Base-by-base conservation (phyloP, 768 basidiomycete species). In the Termitomyces eurrhizus region DNA sequence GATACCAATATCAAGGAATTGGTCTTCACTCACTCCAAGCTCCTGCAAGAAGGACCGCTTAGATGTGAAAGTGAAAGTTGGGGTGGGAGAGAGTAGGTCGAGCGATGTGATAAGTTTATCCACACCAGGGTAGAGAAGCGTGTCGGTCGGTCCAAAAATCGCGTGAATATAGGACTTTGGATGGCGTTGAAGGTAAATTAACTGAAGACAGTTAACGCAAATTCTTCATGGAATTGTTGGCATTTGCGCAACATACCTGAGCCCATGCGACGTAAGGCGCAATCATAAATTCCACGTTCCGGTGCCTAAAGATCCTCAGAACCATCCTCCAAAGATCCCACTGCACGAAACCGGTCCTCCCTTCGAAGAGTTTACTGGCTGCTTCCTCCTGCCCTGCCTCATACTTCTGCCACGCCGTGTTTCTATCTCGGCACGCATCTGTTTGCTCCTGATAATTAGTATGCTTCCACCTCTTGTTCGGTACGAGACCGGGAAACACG, bases 251-350 rank as follows among this genome's bases (percentile, higher is more conserved):
- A 52, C 89, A 67, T 70, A 95, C 95, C 85, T 98, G 96, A 49
- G 96, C 91, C 89, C 92, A 94, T 39, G 95, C 89, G 56, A 93
- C 79, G 74, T 98, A 98, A 12, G 97, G 97, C 50, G 97, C 95
- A 61, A 98, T 88, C 51, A 98, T 82, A 70, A 95, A 98, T 75
- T 98, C 96, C 60, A 97, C 95, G 66, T 92, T 92, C 49, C 96
- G 81, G 75, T 98, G 92, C 70, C 93, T 87, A 74, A 98, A 97
- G 55, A 95, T 90, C 61, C 95, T 82, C 67, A 97, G 77, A 7
- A 98, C 88, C 78, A 92, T 85, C 70, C 95, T 85, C 88, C 96
- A 92, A n/a, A 98, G 80, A 74, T 98, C 96, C 87, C 89, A 92
- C 68, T 93, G 92, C 51, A 81, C 77, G 58, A 92, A 78, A 52